These are phyloP conservation scores for Phytophthora sp. DNA, from an alignment of 352 stramenopile genomes.

Conservation along the genomic window DNA sequence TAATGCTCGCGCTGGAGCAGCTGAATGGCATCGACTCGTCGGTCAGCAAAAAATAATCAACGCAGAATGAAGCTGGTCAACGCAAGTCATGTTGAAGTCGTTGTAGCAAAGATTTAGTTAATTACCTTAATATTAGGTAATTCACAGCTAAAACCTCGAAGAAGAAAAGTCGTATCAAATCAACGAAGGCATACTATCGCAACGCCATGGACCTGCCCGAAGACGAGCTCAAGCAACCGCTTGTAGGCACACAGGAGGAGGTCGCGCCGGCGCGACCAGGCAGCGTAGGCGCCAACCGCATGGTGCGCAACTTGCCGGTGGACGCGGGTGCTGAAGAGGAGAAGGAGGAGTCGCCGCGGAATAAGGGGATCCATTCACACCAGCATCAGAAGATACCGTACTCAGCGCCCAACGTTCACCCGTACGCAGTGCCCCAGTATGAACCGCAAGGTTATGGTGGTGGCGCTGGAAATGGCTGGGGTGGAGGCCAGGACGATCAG, in stretches of 20 bases:
- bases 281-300: slow-evolving; percentile 17
- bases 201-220: slow-evolving; percentile 70
- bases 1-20: slow-evolving; percentile 89
- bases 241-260: slow-evolving; percentile 45
- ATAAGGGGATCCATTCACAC: slow-evolving; percentile 10
- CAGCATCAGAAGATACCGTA: slow-evolving; percentile 58
- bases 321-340: slow-evolving; percentile 59
- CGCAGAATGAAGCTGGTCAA: too few species aligned
- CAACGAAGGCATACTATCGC: slow-evolving; percentile 22
- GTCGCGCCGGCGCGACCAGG: slow-evolving; percentile 11
- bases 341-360: slow-evolving; percentile 48
- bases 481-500: slow-evolving; percentile 48
- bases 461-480: slow-evolving; percentile 43
- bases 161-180: slow-evolving; percentile 38
- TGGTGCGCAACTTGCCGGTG: slow-evolving; percentile 30
- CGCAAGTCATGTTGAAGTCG: slow-evolving; percentile 30
- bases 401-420: slow-evolving; percentile 75
- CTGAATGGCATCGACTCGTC: slow-evolving; percentile 65
- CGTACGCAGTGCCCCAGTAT: slow-evolving; percentile 84
- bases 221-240: slow-evolving; percentile 78
- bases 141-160: slow-evolving; percentile 29
- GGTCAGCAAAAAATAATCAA: not conserved
- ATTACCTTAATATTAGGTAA: slow-evolving; percentile 31
- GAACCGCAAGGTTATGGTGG: slow-evolving; percentile 63
- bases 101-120: slow-evolving; percentile 19